phyloP scores from a whole-genome alignment of 2,329 filamentous ascomycete species.

The Stemphylium vesicarium region DNA sequence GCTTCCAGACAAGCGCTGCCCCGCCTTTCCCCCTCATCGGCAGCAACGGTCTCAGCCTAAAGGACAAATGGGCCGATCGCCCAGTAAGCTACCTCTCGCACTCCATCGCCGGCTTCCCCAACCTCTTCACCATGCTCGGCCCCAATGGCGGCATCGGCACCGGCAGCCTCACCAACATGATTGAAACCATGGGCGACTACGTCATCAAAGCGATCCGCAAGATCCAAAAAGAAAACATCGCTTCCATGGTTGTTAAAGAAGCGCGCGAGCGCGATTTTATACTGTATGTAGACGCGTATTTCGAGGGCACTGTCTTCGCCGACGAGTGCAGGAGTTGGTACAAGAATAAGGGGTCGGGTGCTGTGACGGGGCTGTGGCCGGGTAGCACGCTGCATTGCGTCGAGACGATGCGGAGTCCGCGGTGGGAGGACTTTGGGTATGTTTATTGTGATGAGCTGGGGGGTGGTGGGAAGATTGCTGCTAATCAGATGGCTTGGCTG shows the following conservation, averaged over 20 bases:
- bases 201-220: slow-evolving; percentile 50
- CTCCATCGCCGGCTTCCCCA: slow-evolving; percentile 44
- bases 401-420: slow-evolving; percentile 40
- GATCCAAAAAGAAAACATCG: slow-evolving; percentile 53
- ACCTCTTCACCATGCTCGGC: slow-evolving; percentile 52
- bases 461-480: slow-evolving; percentile 22
- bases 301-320: slow-evolving; percentile 40
- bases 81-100: slow-evolving; percentile 41
- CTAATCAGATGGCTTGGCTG: slow-evolving; percentile 42
- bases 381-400: slow-evolving; percentile 42
- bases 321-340: slow-evolving; percentile 49
- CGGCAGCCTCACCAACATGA: slow-evolving; percentile 51
- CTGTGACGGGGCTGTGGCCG: slow-evolving; percentile 45
- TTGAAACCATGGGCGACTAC: slow-evolving; percentile 50
- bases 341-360: slow-evolving; percentile 33
- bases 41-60: slow-evolving; percentile 35
- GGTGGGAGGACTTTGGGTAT: slow-evolving; percentile 48
- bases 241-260: slow-evolving; percentile 41
- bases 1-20: slow-evolving; percentile 49
- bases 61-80: slow-evolving; percentile 44
- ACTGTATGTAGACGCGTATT: slow-evolving; percentile 43
- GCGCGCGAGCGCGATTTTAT: slow-evolving; percentile 40
- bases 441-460: slow-evolving; percentile 31
- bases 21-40: slow-evolving; percentile 51
- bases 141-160: slow-evolving; percentile 51